Evolutionary conservation across 139 green algal species (phyloP).

Genomic region (Chlorella sp.): DNA sequence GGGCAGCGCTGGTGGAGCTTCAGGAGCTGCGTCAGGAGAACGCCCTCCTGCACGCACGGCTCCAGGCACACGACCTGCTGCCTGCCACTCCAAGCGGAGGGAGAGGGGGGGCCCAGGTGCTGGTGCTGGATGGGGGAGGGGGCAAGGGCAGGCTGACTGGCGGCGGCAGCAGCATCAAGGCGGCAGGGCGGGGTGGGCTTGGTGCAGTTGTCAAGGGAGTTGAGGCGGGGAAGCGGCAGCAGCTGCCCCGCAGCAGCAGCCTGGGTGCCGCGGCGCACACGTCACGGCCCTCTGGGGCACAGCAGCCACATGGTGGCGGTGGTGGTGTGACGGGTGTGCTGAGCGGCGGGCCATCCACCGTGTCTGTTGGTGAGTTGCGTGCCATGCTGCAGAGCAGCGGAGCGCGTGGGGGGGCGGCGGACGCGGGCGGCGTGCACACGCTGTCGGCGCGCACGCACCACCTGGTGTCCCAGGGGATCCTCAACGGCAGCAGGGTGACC

Average conservation of each 20-base stretch:
- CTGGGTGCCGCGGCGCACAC: not conserved
- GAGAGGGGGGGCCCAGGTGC: not conserved
- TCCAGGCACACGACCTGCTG: not conserved
- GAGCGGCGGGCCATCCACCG: not conserved
- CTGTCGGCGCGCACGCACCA: not conserved
- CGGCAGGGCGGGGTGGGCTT: no score
- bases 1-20: not conserved
- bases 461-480: not conserved
- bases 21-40: not conserved
- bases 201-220: no score
- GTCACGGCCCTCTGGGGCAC: not conserved
- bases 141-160: not conserved
- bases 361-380: not conserved
- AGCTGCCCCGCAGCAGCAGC: not conserved
- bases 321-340: not conserved
- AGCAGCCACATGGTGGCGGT: not conserved
- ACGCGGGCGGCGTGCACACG: not conserved
- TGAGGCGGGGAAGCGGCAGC: not conserved
- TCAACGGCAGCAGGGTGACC: not conserved
- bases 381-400: not conserved
- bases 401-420: not conserved
- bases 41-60: not conserved
- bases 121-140: not conserved
- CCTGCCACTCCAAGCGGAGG: not conserved
- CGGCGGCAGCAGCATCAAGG: not conserved